These are phyloP conservation scores for Apiospora marii DNA, from an alignment of 2,329 filamentous ascomycete genomes.

Conservation along the genomic window DNA sequence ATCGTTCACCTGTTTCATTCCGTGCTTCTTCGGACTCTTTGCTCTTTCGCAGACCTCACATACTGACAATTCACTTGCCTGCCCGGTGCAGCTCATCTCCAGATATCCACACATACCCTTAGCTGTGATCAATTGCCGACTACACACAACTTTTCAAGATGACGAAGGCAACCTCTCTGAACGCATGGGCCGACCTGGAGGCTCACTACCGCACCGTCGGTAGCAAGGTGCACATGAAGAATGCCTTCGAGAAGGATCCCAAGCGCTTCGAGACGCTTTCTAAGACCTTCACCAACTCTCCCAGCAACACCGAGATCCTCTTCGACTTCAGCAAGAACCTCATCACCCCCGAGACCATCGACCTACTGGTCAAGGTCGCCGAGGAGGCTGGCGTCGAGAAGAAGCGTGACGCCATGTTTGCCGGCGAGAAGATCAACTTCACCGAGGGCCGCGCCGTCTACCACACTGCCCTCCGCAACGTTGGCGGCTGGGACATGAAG, in stretches of 20 bases:
- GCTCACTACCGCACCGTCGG: constrained; percentile 86
- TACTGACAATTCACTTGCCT: background rate
- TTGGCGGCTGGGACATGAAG: constrained; percentile 79
- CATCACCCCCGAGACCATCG: constrained; percentile 88
- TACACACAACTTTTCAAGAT: constrained; percentile 54
- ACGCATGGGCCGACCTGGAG: constrained; percentile 90
- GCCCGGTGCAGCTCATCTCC: constrained; percentile 20
- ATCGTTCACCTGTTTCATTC: background rate
- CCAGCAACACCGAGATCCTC: constrained; percentile 84
- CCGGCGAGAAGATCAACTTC: constrained; percentile 98
- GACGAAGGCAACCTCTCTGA: constrained; percentile 85
- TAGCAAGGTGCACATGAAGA: constrained; percentile 90
- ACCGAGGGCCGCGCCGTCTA: constrained; percentile 96
- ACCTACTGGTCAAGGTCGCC: constrained; percentile 86
- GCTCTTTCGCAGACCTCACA: background rate
- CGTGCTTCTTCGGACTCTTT: background rate
- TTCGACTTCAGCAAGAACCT: constrained; percentile 99
- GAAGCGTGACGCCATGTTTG: constrained; percentile 97
- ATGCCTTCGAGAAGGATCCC: constrained; percentile 89
- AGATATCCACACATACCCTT: background rate
- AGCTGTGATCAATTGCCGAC: constrained; percentile 2
- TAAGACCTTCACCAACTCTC: constrained; percentile 80
- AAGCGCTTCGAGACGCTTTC: constrained; percentile 90
- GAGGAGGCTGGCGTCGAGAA: constrained; percentile 90
- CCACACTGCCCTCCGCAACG: constrained; percentile 93